Evolutionary conservation across 2,329 filamentous ascomycete genomes (phyloP).

Genomic region (Curvularia hawaiiensis): DNA sequence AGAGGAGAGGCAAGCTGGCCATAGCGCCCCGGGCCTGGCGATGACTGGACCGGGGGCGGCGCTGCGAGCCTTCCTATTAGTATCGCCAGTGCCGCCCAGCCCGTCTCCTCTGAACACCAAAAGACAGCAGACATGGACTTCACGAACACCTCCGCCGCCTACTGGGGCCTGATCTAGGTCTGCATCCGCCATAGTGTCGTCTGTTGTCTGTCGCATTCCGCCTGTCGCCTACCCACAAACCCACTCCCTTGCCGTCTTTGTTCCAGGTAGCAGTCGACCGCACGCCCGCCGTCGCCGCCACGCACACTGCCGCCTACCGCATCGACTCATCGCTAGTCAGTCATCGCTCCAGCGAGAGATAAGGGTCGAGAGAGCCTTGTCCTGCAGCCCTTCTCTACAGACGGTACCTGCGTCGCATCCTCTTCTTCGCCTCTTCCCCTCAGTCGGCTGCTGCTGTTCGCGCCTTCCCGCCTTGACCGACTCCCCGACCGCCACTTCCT

Average conservation of each 20-base stretch:
- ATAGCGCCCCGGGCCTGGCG: slow-evolving; percentile 23
- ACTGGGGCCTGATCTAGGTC: slow-evolving; percentile 40
- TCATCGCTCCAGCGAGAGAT: slow-evolving; percentile 10
- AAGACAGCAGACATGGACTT: slow-evolving; percentile 43
- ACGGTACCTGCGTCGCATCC: slow-evolving; percentile 21
- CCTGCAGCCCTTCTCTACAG: slow-evolving; percentile 15
- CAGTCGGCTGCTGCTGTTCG: slow-evolving; percentile 6
- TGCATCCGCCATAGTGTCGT: slow-evolving; percentile 23
- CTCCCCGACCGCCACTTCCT: slow-evolving; percentile 37
- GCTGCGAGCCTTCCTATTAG: slow-evolving; percentile 34
- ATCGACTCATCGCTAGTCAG: slow-evolving; percentile 29
- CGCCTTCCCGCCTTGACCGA: slow-evolving; percentile 25
- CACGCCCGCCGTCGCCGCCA: slow-evolving; percentile 34
- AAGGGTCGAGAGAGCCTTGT: slow-evolving; percentile 7
- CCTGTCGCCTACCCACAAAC: slow-evolving; percentile 12
- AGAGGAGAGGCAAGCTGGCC: slow-evolving; percentile 22
- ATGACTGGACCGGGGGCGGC: slow-evolving; percentile 31
- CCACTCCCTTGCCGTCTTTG: slow-evolving; percentile 2
- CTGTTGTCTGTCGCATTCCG: slow-evolving; percentile 25
- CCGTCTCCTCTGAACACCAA: slow-evolving; percentile 24
- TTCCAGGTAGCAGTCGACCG: slow-evolving; percentile 31
- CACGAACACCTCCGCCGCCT: slow-evolving; percentile 39
- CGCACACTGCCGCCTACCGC: slow-evolving; percentile 36
- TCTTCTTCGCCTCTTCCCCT: background rate
- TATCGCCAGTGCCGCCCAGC: slow-evolving; percentile 35